Evolutionary conservation across 2,329 filamentous ascomycete genomes (phyloP).

Genomic region (Emergomyces orientalis): DNA sequence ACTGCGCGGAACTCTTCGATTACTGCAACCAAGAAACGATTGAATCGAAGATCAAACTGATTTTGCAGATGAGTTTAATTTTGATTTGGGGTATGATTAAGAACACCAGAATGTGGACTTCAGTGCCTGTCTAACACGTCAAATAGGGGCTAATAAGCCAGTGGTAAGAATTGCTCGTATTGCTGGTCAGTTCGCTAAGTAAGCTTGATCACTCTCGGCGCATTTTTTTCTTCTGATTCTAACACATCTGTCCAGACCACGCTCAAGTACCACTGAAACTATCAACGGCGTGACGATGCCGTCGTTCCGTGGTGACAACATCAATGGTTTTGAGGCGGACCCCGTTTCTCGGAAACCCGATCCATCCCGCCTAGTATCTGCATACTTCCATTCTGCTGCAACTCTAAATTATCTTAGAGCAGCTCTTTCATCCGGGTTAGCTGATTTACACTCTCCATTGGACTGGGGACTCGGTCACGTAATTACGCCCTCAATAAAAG

Average conservation of each 20-base stretch:
- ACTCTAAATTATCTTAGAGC: conserved; percentile 89
- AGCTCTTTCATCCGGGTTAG: conserved; percentile 75
- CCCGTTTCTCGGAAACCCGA: conserved; percentile 69
- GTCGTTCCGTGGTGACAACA: conserved; percentile 88
- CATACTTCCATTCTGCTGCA: conserved; percentile 91
- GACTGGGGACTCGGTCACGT: conserved; percentile 95
- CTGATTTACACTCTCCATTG: conserved; percentile 83
- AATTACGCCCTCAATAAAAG: conserved; percentile 68
- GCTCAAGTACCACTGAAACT: conserved; percentile 78
- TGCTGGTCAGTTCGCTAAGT: conserved; percentile 94
- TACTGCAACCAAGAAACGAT: conserved; percentile 87
- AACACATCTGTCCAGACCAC: conserved; percentile 43
- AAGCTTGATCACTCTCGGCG: conserved; percentile 6
- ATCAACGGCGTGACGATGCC: conserved; percentile 72
- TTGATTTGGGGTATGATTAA: conserved; percentile 68
- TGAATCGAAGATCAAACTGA: conserved; percentile 90
- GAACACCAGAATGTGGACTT: conserved; percentile 22
- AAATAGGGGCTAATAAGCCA: conserved; percentile 52
- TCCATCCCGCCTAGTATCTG: conserved; percentile 72
- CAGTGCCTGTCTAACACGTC: conserved; percentile 5
- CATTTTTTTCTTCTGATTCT: background rate
- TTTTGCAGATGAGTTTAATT: conserved; percentile 94
- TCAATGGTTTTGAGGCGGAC: conserved; percentile 68
- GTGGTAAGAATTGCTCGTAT: conserved; percentile 92
- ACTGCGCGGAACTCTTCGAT: conserved; percentile 94